These are phyloP conservation scores for Plasmodium falciparum DNA, from an alignment of 169 alveolate genomes.

Conservation along the genomic window DNA sequence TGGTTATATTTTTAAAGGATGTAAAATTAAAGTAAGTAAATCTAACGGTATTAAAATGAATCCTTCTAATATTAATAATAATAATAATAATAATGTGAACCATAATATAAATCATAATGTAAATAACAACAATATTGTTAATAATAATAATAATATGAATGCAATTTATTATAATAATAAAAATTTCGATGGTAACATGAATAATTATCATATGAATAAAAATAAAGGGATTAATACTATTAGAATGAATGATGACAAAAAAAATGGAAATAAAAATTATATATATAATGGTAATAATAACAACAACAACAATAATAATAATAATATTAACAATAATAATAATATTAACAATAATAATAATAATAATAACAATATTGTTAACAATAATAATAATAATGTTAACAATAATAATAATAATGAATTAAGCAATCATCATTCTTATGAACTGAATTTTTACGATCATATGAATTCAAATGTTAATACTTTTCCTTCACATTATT, in stretches of 20 bases:
- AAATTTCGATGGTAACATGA: background rate
- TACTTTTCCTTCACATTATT: constrained; percentile 14
- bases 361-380: background rate
- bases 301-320: background rate
- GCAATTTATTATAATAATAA: background rate
- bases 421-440: constrained; percentile 26
- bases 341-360: constrained; percentile 8
- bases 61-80: background rate
- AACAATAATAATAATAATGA: constrained; percentile 14
- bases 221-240: background rate
- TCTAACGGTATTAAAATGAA: constrained; percentile 42
- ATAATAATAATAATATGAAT: constrained; percentile 19
- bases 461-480: constrained; percentile 37
- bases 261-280: constrained; percentile 1
- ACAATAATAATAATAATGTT: too few relatives aligned
- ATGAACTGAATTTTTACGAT: constrained; percentile 52
- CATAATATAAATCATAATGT: background rate
- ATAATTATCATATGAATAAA: too few relatives aligned
- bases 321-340: constrained; percentile 7
- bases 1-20: constrained; percentile 62
- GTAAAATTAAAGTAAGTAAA: constrained; percentile 67
- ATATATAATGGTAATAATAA: background rate
- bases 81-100: background rate
- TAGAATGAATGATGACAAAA: background rate
- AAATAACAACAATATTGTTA: constrained; percentile 18